A percentile compares a stretch with the other conserved stretches of the same genome.
phyloP scores from a whole-genome alignment of 345 rosid species.

The Ceriops zippeliana region DNA sequence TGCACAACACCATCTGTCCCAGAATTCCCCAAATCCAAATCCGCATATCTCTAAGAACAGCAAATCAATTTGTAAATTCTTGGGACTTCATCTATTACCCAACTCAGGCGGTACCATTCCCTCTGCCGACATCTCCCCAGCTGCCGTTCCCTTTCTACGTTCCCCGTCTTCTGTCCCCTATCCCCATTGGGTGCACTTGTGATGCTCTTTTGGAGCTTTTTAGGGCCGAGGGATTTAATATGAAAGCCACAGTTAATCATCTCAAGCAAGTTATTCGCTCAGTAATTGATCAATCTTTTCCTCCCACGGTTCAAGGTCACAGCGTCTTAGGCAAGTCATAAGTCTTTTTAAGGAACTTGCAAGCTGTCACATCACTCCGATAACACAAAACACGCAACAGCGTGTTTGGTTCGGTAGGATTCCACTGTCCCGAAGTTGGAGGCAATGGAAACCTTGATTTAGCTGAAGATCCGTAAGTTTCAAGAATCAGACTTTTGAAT shows the following conservation, averaged over 20 bases:
- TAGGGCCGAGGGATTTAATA: neutral
- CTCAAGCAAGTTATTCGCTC: neutral
- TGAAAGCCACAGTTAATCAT: constrained; percentile 2
- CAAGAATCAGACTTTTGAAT: constrained; percentile 58
- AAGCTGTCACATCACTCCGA: constrained; percentile 22
- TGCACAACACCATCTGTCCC: too few species aligned
- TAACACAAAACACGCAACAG: constrained; percentile 28
- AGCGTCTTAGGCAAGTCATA: constrained; percentile 72
- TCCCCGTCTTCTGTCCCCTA: too few species aligned
- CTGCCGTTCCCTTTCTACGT: too few species aligned
- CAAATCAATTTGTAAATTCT: too few species aligned
- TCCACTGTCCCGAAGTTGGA: constrained; percentile 31
- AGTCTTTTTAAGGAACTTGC: constrained; percentile 27
- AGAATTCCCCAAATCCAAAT: too few species aligned
- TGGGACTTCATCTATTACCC: too few species aligned
- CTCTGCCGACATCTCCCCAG: too few species aligned
- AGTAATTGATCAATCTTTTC: neutral
- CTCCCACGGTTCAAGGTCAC: constrained; percentile 3
- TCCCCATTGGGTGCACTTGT: too few species aligned
- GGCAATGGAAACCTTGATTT: constrained; percentile 55
- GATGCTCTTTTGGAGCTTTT: neutral
- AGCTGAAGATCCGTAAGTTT: constrained; percentile 51
- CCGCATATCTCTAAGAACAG: too few species aligned
- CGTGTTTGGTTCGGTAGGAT: constrained; percentile 26
- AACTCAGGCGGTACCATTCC: too few species aligned